Evolutionary conservation across 495 filamentous ascomycete species (phyloP), one percentile per base, ranked within the genome.

Genomic region (Penicillium manginii): DNA sequence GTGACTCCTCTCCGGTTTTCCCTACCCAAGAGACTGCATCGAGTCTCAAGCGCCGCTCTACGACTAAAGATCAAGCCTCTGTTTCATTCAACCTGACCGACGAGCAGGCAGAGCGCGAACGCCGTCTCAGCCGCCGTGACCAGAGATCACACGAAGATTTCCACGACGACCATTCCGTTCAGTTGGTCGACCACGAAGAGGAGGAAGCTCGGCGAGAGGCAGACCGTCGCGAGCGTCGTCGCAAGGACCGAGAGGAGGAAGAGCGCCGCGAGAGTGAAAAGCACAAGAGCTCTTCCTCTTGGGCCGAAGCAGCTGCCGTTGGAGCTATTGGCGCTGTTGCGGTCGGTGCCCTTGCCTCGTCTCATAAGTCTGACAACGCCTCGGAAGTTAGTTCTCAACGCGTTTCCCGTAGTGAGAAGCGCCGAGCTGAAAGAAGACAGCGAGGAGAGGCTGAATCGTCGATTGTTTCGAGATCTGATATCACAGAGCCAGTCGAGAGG

Each of bases 81-180:
- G 81, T 83, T 11, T 68, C 70, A 22, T 83, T 83, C 57, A 69
- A 78, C 32, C 58, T 82, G 55, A 80, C 81, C 2, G 65, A 79
- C 47, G 79, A 83, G 57, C 78, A 81, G 62, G 73, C 64, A 12
- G 76, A 79, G 23, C 70, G 73, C 42, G 76, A 81, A 51, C 73
- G 75, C 53, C 69, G 71, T 21, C 67, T 73, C 15, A 67, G 62
- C 47, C 74, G 71, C 8, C 78, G 68, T 18, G 65, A 74, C 18
- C 63, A 52, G 26, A 52, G 60, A 40, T 60, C 60, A 18, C 61
- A 57, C 15, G 70, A 74, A n/a, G 57, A 63, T 19, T 64, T 67
- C 32, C 59, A 59, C 17, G 40, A 3, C 14, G 64, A 77, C 12
- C 59, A 61, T 19, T 57, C 59, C 11, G 63, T 76, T 12, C 70